Conservation (phyloP, 192 early-diverging fungal species). For the Coemansia sp. region DNA sequence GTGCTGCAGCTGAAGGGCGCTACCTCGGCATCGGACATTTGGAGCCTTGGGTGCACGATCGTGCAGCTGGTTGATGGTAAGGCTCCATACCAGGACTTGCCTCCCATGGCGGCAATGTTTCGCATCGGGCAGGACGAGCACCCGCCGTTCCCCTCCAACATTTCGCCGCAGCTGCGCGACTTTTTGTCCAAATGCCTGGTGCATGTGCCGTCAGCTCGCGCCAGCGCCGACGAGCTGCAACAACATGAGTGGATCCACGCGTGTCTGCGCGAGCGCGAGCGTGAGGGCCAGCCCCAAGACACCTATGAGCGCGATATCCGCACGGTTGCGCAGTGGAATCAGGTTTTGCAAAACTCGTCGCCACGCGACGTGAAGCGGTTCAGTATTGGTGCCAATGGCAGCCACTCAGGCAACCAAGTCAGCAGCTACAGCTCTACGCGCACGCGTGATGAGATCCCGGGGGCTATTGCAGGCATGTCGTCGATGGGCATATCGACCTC, state of each 20-base stretch:
- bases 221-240: slow-evolving; percentile 66
- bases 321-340: slow-evolving; percentile 51
- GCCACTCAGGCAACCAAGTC: slow-evolving; percentile 15
- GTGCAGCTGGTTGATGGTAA: slow-evolving; percentile 69
- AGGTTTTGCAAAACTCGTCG: slow-evolving; percentile 47
- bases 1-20: slow-evolving; percentile 65
- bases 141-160: slow-evolving; percentile 66
- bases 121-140: slow-evolving; percentile 71
- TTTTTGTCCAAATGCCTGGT: slow-evolving; percentile 79
- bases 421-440: slow-evolving; percentile 39
- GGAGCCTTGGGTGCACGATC: slow-evolving; percentile 70
- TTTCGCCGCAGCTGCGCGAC: slow-evolving; percentile 58
- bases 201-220: slow-evolving; percentile 66
- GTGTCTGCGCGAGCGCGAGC: slow-evolving; percentile 35
- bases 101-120: slow-evolving; percentile 67
- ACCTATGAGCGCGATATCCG: slow-evolving; percentile 50
- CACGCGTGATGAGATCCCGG: slow-evolving; percentile 43
- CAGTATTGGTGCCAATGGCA: slow-evolving; percentile 19
- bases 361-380: slow-evolving; percentile 51
- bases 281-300: slow-evolving; percentile 30
- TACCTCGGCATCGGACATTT: slow-evolving; percentile 69
- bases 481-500: slow-evolving; percentile 51
- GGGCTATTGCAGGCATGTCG: slow-evolving; percentile 44
- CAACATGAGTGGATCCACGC: slow-evolving; percentile 52
- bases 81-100: slow-evolving; percentile 68